phyloP scores from a whole-genome alignment of 129 eudicot species.

The Kitagawia praeruptora region DNA sequence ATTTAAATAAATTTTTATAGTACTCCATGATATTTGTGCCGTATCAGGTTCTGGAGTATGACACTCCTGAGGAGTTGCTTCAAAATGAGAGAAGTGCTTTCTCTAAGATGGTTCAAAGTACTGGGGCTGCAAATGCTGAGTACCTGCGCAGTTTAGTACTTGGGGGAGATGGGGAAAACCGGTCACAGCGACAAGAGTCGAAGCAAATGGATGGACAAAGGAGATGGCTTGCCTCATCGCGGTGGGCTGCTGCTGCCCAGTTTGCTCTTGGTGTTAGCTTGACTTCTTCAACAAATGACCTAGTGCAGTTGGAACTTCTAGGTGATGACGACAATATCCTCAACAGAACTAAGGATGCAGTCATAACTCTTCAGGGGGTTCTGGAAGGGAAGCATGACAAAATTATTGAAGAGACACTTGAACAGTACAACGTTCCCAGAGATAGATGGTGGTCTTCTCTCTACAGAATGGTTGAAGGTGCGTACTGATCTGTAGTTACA shows the following conservation, averaged over 20 bases:
- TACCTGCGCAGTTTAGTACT: conserved; percentile 68
- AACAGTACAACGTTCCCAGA: conserved; percentile 31
- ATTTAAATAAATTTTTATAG: neutral
- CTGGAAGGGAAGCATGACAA: conserved; percentile 60
- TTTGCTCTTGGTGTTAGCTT: conserved; percentile 46
- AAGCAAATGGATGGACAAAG: conserved; percentile 23
- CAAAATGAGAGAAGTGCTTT: conserved; percentile 62
- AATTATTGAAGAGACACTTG: conserved; percentile 38
- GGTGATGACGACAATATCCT: conserved; percentile 33
- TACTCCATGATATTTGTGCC: neutral
- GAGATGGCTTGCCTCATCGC: conserved; percentile 50
- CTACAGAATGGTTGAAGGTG: conserved; percentile 67
- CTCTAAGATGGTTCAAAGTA: conserved; percentile 91
- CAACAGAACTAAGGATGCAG: conserved; percentile 53
- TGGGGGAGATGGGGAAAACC: conserved; percentile 35
- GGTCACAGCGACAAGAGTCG: conserved; percentile 23
- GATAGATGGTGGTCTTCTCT: conserved; percentile 74
- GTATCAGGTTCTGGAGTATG: conserved; percentile 72
- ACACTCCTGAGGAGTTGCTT: conserved; percentile 58
- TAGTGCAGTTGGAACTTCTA: conserved; percentile 30
- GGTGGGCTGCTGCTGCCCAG: conserved; percentile 53
- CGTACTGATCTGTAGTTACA: neutral
- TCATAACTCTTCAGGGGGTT: conserved; percentile 53
- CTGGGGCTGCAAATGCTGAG: conserved; percentile 95
- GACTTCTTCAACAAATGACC: conserved; percentile 44